Percentiles rank a stretch among this genome's conserved stretches.
phyloP scores from a whole-genome alignment of 805 yeast species.

The Wickerhamomyces silvicola region DNA sequence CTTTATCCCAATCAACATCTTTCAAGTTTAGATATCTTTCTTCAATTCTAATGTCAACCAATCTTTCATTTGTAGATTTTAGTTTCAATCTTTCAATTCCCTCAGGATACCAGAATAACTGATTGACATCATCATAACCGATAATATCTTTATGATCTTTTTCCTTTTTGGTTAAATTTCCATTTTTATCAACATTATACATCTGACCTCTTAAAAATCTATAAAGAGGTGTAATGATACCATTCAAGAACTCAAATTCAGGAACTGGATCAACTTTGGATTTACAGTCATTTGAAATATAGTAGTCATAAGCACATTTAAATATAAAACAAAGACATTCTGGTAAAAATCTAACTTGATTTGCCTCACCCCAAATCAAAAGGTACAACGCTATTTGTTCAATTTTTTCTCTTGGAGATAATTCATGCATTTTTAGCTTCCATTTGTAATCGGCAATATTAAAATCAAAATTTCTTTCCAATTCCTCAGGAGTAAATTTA shows the following conservation, averaged over 20 bases:
- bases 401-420: slow-evolving; percentile 44
- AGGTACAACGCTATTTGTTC: slow-evolving; percentile 66
- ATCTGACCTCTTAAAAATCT: slow-evolving; percentile 48
- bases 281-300: slow-evolving; percentile 33
- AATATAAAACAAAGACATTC: slow-evolving; percentile 81
- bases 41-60: slow-evolving; percentile 46
- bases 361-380: slow-evolving; percentile 88
- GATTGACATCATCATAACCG: slow-evolving; percentile 89
- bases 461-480: slow-evolving; percentile 35
- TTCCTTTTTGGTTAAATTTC: slow-evolving; percentile 38
- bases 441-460: slow-evolving; percentile 72
- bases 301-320: slow-evolving; percentile 71
- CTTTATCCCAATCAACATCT: slow-evolving; percentile 58
- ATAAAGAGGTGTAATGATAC: slow-evolving; percentile 69
- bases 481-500: slow-evolving; percentile 39
- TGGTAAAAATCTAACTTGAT: slow-evolving; percentile 78
- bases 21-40: slow-evolving; percentile 49
- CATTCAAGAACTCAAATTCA: slow-evolving; percentile 46
- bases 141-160: slow-evolving; percentile 63
- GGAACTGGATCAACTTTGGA: slow-evolving; percentile 25
- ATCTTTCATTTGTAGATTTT: slow-evolving; percentile 31
- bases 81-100: slow-evolving; percentile 59
- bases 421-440: slow-evolving; percentile 41
- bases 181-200: slow-evolving; percentile 41
- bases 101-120: slow-evolving; percentile 76